Evolutionary conservation across 1,284 basidiomycete species (phyloP).

Genomic region (Tilletia setariae): DNA sequence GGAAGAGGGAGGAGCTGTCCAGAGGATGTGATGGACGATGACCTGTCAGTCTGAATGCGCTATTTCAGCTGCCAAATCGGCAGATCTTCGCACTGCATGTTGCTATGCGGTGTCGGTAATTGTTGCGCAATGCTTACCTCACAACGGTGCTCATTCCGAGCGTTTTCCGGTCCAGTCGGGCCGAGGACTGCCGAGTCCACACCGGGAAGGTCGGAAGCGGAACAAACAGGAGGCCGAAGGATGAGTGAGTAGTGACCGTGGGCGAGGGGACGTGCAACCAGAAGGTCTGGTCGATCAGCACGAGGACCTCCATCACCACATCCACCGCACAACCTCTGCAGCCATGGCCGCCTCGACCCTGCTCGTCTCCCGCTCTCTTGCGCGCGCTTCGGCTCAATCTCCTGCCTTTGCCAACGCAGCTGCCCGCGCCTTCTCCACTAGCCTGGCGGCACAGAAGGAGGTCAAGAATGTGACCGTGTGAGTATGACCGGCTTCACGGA

Average conservation of each 20-base stretch:
- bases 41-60: background rate
- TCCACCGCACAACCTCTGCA: background rate
- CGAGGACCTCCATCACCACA: too few relatives aligned
- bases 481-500: conserved; percentile 18
- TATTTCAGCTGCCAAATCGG: conserved; percentile 3
- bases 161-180: too few relatives aligned
- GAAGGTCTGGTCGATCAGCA: too few relatives aligned
- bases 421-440: conserved; percentile 38
- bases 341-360: background rate
- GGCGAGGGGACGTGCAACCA: too few relatives aligned
- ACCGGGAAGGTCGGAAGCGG: too few relatives aligned
- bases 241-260: too few relatives aligned
- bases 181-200: too few relatives aligned
- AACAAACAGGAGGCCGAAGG: too few relatives aligned
- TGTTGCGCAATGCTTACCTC: too few relatives aligned
- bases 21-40: background rate
- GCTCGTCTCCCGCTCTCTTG: background rate
- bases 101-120: too few relatives aligned
- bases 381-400: background rate
- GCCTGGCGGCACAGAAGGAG: conserved; percentile 42
- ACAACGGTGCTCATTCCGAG: too few relatives aligned
- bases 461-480: conserved; percentile 54
- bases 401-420: background rate
- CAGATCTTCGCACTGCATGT: background rate
- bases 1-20: background rate